Conservation (phyloP, 192 early-diverging fungal genomes). For the Podochytrium sp. region DNA sequence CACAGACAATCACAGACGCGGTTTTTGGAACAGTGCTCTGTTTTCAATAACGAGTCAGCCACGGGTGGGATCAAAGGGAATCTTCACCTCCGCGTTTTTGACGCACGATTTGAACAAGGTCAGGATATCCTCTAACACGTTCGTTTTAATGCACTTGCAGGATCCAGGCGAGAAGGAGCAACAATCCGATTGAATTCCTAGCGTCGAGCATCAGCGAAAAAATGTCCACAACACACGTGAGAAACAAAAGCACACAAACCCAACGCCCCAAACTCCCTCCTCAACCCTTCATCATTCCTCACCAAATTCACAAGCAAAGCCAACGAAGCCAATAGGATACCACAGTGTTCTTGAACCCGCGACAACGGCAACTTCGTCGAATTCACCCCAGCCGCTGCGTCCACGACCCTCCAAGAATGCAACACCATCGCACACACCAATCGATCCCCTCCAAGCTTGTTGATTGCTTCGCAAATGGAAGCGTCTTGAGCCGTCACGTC, state of each 20-base stretch:
- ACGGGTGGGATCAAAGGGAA: too few relatives aligned
- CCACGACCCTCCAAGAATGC: background rate
- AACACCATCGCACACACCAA: background rate
- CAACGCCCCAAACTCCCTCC: background rate
- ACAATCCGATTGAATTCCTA: conserved; percentile 6
- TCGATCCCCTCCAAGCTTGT: background rate
- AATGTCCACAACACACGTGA: background rate
- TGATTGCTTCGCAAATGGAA: background rate
- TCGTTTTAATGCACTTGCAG: background rate
- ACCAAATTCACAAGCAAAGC: conserved; percentile 13
- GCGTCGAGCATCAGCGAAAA: background rate
- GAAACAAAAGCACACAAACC: background rate
- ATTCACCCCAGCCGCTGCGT: too few relatives aligned
- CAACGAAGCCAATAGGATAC: conserved; percentile 6
- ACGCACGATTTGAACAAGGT: conserved; percentile 1
- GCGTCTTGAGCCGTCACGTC: conserved; percentile 5
- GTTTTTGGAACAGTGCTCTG: conserved; percentile 17
- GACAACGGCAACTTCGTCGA: too few relatives aligned
- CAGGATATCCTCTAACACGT: background rate
- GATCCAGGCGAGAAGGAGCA: background rate
- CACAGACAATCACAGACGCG: conserved; percentile 16
- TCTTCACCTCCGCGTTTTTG: background rate
- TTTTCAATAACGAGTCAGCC: background rate
- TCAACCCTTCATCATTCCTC: conserved; percentile 9
- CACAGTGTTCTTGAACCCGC: conserved; percentile 6